These are phyloP conservation scores for Phytophthora megakarya DNA, from an alignment of 352 stramenopile genomes.

Conservation along the genomic window DNA sequence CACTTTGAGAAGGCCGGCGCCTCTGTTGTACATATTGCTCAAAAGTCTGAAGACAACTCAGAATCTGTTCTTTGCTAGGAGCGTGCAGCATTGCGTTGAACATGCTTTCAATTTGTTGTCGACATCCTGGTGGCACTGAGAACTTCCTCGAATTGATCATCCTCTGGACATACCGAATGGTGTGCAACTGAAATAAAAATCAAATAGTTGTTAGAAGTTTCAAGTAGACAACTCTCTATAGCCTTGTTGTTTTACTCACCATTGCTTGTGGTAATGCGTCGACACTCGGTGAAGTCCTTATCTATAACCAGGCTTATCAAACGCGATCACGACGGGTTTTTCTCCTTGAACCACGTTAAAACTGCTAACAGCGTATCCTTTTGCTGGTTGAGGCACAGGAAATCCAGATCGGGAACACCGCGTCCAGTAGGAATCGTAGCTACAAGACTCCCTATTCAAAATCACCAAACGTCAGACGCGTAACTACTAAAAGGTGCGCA, in stretches of 20 bases:
- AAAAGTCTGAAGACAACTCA: too few relatives aligned
- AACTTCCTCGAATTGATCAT: background rate
- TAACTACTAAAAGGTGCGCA: too few relatives aligned
- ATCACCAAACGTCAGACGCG: background rate
- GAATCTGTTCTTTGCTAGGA: too few relatives aligned
- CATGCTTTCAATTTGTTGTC: too few relatives aligned
- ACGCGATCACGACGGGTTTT: background rate
- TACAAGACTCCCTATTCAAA: background rate
- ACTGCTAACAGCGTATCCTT: background rate
- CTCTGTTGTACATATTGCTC: too few relatives aligned
- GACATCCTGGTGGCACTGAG: too few relatives aligned
- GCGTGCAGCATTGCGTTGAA: too few relatives aligned
- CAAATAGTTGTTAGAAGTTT: background rate
- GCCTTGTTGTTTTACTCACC: background rate
- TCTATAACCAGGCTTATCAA: background rate
- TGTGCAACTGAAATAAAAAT: slow-evolving; percentile 1
- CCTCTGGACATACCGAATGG: background rate
- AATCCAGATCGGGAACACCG: background rate
- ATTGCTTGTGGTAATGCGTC: slow-evolving; percentile 7
- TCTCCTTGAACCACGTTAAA: background rate
- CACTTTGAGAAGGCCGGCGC: too few relatives aligned
- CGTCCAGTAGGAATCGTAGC: background rate
- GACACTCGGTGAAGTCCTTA: slow-evolving; percentile 4
- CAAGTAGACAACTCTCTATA: background rate
- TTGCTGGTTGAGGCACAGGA: slow-evolving; percentile 8